Evolutionary conservation across 306 rosid species (phyloP).

Genomic region (apple (Malus domestica)): ASM211411v1 NC_041795.1:35132001-35132500

Average conservation of each 20-base stretch:
- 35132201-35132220: neutral
- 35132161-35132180: neutral
- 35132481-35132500: conserved; percentile 12
- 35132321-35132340: neutral
- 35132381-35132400: neutral
- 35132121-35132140: no score
- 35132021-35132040: no score
- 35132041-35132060: no score
- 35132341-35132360: neutral
- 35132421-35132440: conserved; percentile 7
- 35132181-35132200: neutral
- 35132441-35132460: conserved; percentile 23
- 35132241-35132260: neutral
- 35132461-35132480: conserved; percentile 17
- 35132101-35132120: no score
- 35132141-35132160: no score
- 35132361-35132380: neutral
- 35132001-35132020: no score
- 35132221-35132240: neutral
- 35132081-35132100: neutral
- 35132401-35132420: neutral
- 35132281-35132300: neutral
- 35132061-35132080: no score
- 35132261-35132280: neutral
- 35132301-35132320: neutral